A percentile compares a stretch with the other conserved stretches of the same genome.
These are phyloP conservation scores for Alternaria sp. DNA, from an alignment of 2,329 filamentous ascomycete genomes.

Conservation along the genomic window DNA sequence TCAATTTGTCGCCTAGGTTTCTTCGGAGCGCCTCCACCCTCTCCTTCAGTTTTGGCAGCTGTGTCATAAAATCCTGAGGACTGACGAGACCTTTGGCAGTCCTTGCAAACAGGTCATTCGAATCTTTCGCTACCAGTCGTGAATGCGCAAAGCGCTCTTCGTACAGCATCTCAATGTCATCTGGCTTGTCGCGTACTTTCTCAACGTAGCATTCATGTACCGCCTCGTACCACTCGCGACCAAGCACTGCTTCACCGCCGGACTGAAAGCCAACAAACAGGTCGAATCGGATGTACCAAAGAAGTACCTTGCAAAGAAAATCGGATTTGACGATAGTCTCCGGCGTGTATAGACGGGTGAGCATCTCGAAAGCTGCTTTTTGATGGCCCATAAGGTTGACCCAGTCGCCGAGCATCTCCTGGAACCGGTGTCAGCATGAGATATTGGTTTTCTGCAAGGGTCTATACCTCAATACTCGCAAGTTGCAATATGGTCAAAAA, in stretches of 20 bases:
- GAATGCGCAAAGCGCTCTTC: slow-evolving; percentile 72
- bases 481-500: slow-evolving; percentile 89
- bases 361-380: slow-evolving; percentile 83
- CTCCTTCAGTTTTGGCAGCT: slow-evolving; percentile 62
- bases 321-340: slow-evolving; percentile 76
- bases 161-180: slow-evolving; percentile 71
- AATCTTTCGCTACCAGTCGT: slow-evolving; percentile 79
- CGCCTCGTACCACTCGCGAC: slow-evolving; percentile 79
- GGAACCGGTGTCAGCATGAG: slow-evolving; percentile 22
- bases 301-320: slow-evolving; percentile 75
- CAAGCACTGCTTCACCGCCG: slow-evolving; percentile 76
- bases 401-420: slow-evolving; percentile 98
- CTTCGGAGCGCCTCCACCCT: slow-evolving; percentile 54
- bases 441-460: background rate
- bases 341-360: slow-evolving; percentile 80
- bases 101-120: slow-evolving; percentile 78
- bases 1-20: slow-evolving; percentile 69
- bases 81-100: slow-evolving; percentile 71
- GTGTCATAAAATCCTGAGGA: slow-evolving; percentile 69
- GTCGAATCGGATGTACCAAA: slow-evolving; percentile 94
- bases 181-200: slow-evolving; percentile 67
- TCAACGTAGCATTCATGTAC: slow-evolving; percentile 70
- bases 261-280: slow-evolving; percentile 84
- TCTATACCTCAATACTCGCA: slow-evolving; percentile 86
- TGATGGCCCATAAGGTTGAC: slow-evolving; percentile 92